Evolutionary conservation across 768 basidiomycete species (phyloP).

Genomic region (Paxillus rubicundulus): DNA sequence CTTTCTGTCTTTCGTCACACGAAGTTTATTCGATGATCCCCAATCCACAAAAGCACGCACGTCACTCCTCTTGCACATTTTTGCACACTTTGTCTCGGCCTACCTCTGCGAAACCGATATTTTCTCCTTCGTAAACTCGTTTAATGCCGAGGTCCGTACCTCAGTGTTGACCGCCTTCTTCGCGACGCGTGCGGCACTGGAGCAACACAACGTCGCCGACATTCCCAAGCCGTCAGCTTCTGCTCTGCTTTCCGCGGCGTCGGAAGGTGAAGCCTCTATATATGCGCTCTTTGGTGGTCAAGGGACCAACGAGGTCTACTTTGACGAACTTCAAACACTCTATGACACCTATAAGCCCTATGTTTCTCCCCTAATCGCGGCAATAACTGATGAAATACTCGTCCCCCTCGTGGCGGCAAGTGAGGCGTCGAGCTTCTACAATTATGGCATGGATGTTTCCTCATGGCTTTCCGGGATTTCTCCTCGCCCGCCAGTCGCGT

Average conservation of each 20-base stretch:
- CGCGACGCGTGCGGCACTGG: constrained; percentile 67
- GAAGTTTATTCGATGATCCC: constrained; percentile 55
- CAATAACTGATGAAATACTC: constrained; percentile 65
- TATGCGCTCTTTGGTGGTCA: constrained; percentile 98
- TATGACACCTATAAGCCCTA: constrained; percentile 92
- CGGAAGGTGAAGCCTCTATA: constrained; percentile 63
- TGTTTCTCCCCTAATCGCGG: constrained; percentile 66
- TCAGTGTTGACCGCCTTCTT: constrained; percentile 79
- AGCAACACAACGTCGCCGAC: constrained; percentile 48
- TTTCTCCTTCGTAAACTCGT: constrained; percentile 75
- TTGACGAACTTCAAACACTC: constrained; percentile 89
- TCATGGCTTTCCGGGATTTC: constrained; percentile 77
- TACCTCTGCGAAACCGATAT: constrained; percentile 75
- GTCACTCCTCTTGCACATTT: constrained; percentile 68
- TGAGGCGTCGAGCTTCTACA: constrained; percentile 60
- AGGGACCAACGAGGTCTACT: constrained; percentile 97
- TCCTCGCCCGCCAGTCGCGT: constrained; percentile 74
- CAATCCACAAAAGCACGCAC: constrained; percentile 52
- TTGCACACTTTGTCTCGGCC: constrained; percentile 73
- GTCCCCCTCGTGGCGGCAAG: constrained; percentile 64
- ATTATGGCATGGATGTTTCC: constrained; percentile 74
- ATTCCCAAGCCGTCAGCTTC: constrained; percentile 63
- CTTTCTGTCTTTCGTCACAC: constrained; percentile 76
- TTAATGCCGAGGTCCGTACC: constrained; percentile 73
- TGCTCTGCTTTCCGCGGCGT: constrained; percentile 65